These are phyloP conservation scores for Parmelia sp. DNA, from an alignment of 495 filamentous ascomycete species.

Conservation along the genomic window DNA sequence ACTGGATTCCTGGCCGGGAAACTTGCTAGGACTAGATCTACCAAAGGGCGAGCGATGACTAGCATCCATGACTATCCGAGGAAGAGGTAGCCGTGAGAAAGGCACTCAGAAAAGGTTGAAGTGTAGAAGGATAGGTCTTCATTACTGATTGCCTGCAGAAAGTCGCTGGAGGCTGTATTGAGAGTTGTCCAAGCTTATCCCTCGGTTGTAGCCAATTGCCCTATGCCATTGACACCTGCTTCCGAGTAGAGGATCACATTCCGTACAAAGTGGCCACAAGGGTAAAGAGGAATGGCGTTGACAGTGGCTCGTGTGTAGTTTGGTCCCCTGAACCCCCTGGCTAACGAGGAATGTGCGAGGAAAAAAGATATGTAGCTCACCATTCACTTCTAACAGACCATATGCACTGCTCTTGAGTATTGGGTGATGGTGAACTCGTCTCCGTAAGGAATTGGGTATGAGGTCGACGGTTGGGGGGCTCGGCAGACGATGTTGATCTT, in stretches of 20 bases:
- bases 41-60: background rate
- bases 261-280: slow-evolving; percentile 1
- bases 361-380: slow-evolving; percentile 16
- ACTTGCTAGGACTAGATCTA: background rate
- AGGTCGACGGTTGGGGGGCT: background rate
- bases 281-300: slow-evolving; percentile 10
- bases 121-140: background rate
- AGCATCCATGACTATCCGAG: background rate
- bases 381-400: slow-evolving; percentile 12
- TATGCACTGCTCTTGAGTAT: slow-evolving; percentile 4
- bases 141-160: background rate
- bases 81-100: background rate
- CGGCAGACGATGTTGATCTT: background rate
- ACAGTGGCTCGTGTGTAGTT: slow-evolving; percentile 2
- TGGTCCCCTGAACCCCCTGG: slow-evolving; percentile 17
- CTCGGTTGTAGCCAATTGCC: slow-evolving; percentile 13
- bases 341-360: slow-evolving; percentile 19
- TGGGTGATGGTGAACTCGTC: background rate
- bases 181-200: background rate
- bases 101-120: background rate
- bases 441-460: background rate
- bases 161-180: background rate
- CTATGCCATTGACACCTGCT: background rate
- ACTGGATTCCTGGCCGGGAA: background rate
- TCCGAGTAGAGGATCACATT: slow-evolving; percentile 1